phyloP scores from a whole-genome alignment of 139 green algal species.

The Ostreobium quekettii region DNA sequence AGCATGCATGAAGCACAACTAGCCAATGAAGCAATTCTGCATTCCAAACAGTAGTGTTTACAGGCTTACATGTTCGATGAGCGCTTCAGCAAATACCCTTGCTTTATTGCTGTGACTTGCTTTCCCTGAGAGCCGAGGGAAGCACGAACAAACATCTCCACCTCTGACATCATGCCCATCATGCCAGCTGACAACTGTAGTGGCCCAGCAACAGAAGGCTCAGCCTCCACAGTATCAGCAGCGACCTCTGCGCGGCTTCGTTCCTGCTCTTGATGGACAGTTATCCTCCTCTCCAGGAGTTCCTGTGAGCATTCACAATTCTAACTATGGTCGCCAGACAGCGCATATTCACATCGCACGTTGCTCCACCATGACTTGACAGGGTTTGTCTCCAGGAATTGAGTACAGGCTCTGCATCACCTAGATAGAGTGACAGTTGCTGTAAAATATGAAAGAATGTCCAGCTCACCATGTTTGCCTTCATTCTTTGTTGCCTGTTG shows the following conservation, averaged over 20 bases:
- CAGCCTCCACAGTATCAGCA: not conserved
- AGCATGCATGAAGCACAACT: too few relatives aligned
- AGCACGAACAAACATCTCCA: conserved; percentile 8
- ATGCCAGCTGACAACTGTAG: conserved; percentile 17
- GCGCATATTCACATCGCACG: too few relatives aligned
- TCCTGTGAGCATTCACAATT: too few relatives aligned
- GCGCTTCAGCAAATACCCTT: conserved; percentile 81
- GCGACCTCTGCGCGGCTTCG: not conserved
- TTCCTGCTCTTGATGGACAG: not conserved
- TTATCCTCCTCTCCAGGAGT: not conserved
- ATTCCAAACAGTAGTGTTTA: too few relatives aligned
- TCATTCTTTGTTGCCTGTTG: conserved; percentile 13
- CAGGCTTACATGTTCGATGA: conserved; percentile 26
- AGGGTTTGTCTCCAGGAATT: too few relatives aligned
- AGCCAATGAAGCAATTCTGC: too few relatives aligned
- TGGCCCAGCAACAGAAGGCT: not conserved
- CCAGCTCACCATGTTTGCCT: too few relatives aligned
- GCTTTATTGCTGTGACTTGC: conserved; percentile 43
- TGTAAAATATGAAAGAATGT: too few relatives aligned
- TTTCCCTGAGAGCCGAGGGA: not conserved
- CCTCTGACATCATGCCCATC: not conserved
- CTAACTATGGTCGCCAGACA: too few relatives aligned
- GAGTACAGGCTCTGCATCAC: too few relatives aligned
- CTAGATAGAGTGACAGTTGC: too few relatives aligned
- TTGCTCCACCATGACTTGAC: too few relatives aligned